Percentiles rank a stretch among this genome's conserved stretches.
Evolutionary conservation across 495 filamentous ascomycete species (phyloP).

Genomic region (Neurospora africana): DNA sequence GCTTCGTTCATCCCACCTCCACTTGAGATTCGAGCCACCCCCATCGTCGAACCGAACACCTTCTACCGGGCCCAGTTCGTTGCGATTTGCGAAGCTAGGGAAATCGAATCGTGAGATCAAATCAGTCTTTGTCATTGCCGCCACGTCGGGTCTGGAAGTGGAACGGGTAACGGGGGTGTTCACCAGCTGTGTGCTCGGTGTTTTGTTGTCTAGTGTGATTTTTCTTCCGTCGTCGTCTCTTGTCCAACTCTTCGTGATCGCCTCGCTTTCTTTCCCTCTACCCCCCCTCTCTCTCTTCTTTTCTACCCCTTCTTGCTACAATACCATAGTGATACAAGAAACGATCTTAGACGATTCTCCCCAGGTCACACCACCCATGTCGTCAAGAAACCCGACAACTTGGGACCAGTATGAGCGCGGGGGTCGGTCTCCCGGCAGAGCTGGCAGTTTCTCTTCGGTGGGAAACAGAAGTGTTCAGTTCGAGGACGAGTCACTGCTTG

Average conservation of each 20-base stretch:
- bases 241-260: background rate
- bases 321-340: background rate
- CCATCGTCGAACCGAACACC: background rate
- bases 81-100: background rate
- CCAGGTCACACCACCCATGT: conserved; percentile 8
- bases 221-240: background rate
- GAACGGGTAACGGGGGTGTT: background rate
- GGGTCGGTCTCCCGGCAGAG: conserved; percentile 21
- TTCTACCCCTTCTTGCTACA: background rate
- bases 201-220: background rate
- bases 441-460: conserved; percentile 26
- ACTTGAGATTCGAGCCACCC: background rate
- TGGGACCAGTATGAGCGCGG: conserved; percentile 41
- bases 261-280: background rate
- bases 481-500: conserved; percentile 32
- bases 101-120: background rate
- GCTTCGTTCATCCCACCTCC: background rate
- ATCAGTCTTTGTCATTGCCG: background rate
- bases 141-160: background rate
- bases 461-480: conserved; percentile 24
- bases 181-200: background rate
- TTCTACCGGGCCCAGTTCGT: background rate
- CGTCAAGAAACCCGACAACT: conserved; percentile 36
- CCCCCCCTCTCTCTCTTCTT: background rate
- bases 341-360: background rate